phyloP scores from a whole-genome alignment of 768 basidiomycete genomes.

The Naganishia randhawae region DNA sequence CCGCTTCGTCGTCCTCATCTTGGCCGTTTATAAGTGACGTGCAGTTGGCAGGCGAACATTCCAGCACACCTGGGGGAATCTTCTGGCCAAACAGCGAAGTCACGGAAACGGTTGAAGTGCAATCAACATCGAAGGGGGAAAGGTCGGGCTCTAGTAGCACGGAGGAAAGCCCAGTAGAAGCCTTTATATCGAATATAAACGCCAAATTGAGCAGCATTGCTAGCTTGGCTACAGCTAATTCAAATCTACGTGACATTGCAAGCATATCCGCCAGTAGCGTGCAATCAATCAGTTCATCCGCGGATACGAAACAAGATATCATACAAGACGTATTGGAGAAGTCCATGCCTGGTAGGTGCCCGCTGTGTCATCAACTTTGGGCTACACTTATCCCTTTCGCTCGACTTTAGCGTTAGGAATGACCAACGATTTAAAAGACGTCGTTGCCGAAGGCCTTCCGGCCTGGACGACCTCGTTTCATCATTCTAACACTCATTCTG shows the following conservation, averaged over 20 bases:
- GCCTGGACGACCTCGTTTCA: constrained; percentile 17
- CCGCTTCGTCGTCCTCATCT: constrained; percentile 6
- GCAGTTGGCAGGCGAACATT: not conserved
- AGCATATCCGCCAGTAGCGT: not conserved
- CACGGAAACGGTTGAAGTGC: not conserved
- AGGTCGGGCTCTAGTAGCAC: not conserved
- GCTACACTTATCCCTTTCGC: not conserved
- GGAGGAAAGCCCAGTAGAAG: constrained; percentile 11
- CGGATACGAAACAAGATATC: not conserved
- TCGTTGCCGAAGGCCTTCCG: constrained; percentile 15
- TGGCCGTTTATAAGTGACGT: constrained; percentile 4
- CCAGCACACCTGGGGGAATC: not conserved
- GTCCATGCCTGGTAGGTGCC: constrained; percentile 20
- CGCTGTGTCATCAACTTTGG: too few relatives aligned
- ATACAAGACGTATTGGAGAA: not conserved
- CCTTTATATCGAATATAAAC: constrained; percentile 20
- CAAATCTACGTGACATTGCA: not conserved
- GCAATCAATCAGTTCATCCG: not conserved
- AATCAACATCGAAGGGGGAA: not conserved
- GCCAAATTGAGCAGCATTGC: constrained; percentile 20
- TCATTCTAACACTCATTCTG: not conserved
- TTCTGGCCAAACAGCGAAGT: constrained; percentile 1
- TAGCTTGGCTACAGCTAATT: constrained; percentile 3
- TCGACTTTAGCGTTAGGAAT: constrained; percentile 3
- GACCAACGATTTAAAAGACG: constrained; percentile 11